A percentile compares a stretch with the other conserved stretches of the same genome.
phyloP scores from a whole-genome alignment of 2,329 filamentous ascomycete genomes.

The Coleophoma eucalyptorum region DNA sequence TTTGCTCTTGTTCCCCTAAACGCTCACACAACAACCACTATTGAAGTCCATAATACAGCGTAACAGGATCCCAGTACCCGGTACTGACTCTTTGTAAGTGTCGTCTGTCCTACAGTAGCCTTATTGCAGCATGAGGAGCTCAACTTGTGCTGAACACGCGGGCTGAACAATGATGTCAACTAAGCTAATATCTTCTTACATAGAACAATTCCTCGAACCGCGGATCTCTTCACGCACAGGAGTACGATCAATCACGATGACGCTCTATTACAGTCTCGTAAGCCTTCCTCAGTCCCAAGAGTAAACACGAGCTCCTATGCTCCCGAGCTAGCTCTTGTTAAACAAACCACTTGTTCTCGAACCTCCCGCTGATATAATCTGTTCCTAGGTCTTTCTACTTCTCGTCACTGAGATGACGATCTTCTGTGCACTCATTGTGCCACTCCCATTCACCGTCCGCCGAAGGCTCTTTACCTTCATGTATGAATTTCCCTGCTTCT shows the following conservation, averaged over 20 bases:
- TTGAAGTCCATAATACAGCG: too few relatives aligned
- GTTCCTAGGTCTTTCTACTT: constrained; percentile 72
- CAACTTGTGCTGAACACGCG: too few relatives aligned
- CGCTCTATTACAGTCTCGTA: constrained; percentile 48
- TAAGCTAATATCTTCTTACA: constrained; percentile 12
- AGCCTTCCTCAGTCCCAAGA: constrained; percentile 14
- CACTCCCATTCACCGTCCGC: constrained; percentile 71
- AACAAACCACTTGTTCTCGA: not conserved
- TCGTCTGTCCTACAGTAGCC: too few relatives aligned
- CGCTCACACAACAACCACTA: not conserved
- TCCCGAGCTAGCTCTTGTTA: not conserved
- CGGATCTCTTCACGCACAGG: constrained; percentile 1
- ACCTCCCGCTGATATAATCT: constrained; percentile 9
- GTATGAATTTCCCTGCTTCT: constrained; percentile 58
- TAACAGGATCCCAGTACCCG: too few relatives aligned
- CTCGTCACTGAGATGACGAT: constrained; percentile 80
- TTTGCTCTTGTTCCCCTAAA: not conserved
- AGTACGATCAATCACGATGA: constrained; percentile 34
- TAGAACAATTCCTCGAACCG: constrained; percentile 17
- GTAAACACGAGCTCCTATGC: not conserved
- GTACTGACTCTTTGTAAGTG: too few relatives aligned
- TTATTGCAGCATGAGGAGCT: too few relatives aligned
- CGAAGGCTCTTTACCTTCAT: constrained; percentile 61
- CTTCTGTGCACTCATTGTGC: constrained; percentile 77
- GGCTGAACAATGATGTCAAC: not conserved